Base-by-base conservation (phyloP, 2,329 filamentous ascomycete genomes). In the Cryphonectria radicalis region DNA sequence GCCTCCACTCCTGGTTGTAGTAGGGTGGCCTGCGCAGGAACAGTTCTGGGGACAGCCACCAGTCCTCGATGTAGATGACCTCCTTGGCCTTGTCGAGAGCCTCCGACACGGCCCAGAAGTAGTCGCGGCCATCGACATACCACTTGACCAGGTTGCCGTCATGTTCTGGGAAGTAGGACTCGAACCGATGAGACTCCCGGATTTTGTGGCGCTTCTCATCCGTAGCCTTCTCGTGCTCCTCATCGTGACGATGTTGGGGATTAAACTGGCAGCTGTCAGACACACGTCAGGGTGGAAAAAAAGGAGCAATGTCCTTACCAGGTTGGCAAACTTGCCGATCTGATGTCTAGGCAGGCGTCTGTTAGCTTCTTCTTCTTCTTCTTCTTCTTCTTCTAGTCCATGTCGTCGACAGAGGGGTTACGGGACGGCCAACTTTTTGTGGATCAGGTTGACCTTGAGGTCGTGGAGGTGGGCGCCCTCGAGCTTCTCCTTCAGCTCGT, bases 101-200 rank as follows among this genome's bases (percentile, higher is more conserved):
- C 46, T 91, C 90, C 0, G 94, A 97, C 14, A 99, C 94, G 25
- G 96, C 89, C 91, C 94, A 97, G 80, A 96, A 97, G 81, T 99
- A 99, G 82, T 98, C 93, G 73, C 94, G 87, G 3, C 94, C 96
- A 79, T 98, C 96, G 14, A 98, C 93, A 81, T 98, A 98, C 95
- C 95, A 99, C 84, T 98, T 98, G 79, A 96, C 86, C 71, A 92
- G 86, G 80, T 98, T 98, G 40, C 91, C 92, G 14, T 95, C 90
- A 60, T 91, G 90, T 79, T 95, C 91, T 0, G 95, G 95, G 53
- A 97, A 97, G 82, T 93, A 99, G 4, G 93, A 97, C n/a, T 92
- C 80, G 83, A 94, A 98, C 59, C 95, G 91, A 79, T 98, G 91
- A 19, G 88, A 86, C 71, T 95, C 88, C 75, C 87, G 86, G 66